Evolutionary conservation across 2,329 filamentous ascomycete species (phyloP).

Genomic region (Ophiostoma ulmi): DNA sequence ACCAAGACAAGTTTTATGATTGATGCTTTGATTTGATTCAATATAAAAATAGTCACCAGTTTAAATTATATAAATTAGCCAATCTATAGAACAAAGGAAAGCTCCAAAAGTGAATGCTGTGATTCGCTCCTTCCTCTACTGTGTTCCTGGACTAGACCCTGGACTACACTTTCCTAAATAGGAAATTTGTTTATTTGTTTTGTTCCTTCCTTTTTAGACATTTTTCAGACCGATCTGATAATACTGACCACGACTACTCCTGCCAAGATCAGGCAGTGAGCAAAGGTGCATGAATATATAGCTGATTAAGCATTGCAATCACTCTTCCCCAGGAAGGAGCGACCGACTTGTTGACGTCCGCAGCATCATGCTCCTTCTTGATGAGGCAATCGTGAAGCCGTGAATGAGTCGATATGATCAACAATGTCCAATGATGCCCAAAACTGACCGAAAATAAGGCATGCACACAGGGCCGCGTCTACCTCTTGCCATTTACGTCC

Average conservation of each 20-base stretch:
- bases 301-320: neutral
- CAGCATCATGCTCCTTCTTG: neutral
- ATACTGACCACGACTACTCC: neutral
- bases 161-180: slow-evolving; percentile 19
- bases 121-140: slow-evolving; percentile 17
- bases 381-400: neutral
- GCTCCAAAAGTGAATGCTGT: slow-evolving; percentile 8
- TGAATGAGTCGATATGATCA: neutral
- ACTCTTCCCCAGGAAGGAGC: slow-evolving; percentile 14
- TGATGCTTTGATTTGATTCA: neutral
- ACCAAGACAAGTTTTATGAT: neutral
- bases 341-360: slow-evolving; percentile 12
- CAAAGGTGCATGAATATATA: neutral
- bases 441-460: neutral
- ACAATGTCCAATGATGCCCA: too few relatives aligned
- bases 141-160: slow-evolving; percentile 4
- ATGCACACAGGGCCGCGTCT: neutral
- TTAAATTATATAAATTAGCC: neutral
- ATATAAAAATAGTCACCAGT: neutral
- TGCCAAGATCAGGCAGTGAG: too few relatives aligned
- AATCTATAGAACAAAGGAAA: neutral
- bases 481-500: neutral
- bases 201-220: neutral
- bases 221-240: neutral
- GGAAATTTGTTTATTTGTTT: slow-evolving; percentile 28